Conservation (phyloP, 495 filamentous ascomycete species). For the Rhypophila decipiens region DNA sequence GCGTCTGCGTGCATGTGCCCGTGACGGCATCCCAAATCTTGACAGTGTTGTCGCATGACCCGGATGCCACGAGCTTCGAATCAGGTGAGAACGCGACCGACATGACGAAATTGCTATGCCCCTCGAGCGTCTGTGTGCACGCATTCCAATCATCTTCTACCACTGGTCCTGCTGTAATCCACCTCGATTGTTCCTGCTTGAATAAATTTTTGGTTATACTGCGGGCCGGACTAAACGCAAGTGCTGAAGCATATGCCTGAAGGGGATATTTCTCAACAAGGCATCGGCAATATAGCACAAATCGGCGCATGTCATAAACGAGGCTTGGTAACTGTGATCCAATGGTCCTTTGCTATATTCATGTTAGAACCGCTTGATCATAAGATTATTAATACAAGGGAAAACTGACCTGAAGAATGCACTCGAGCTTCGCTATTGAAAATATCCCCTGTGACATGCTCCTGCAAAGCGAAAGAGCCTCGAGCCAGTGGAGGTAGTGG, state of each 20-base stretch:
- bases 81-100: conserved; percentile 5
- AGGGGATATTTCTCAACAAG: conserved; percentile 3
- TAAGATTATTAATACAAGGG: conserved; percentile 2
- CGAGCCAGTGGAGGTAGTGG: conserved; percentile 7
- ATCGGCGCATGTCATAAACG: conserved; percentile 3
- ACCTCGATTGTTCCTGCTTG: conserved; percentile 6
- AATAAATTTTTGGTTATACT: conserved; percentile 2
- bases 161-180: conserved; percentile 4
- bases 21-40: too few species aligned
- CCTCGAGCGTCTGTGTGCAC: conserved; percentile 4
- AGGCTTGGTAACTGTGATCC: conserved; percentile 5
- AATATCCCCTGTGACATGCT: conserved; percentile 1
- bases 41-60: too few species aligned
- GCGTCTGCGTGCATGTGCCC: too few species aligned
- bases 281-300: conserved; percentile 4
- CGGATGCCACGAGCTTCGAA: too few species aligned
- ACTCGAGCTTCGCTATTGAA: conserved; percentile 2
- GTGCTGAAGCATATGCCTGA: conserved; percentile 7
- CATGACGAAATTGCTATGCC: conserved; percentile 5
- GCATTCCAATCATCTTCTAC: conserved; percentile 10
- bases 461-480: background rate
- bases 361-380: conserved; percentile 1
- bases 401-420: conserved; percentile 6
- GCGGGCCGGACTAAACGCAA: conserved; percentile 4
- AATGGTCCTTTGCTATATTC: conserved; percentile 1